A percentile compares a stretch with the other conserved stretches of the same genome.
phyloP scores from a whole-genome alignment of 1,284 basidiomycete genomes.

The Taiwanofungus camphoratus region DNA sequence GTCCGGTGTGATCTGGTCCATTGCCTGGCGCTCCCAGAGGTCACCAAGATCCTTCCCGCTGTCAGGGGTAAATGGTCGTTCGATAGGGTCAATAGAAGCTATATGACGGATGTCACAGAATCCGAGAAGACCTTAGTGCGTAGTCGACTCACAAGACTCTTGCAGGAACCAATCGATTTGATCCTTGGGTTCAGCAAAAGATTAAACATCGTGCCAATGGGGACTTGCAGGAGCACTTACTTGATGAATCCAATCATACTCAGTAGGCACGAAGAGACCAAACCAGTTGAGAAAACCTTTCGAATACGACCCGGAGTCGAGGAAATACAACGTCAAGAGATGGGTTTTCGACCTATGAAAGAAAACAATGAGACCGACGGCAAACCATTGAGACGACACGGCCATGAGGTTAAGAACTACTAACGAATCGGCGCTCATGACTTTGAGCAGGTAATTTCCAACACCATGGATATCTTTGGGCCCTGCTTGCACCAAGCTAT shows the following conservation, averaged over 20 bases:
- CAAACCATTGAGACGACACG: neutral
- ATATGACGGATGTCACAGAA: neutral
- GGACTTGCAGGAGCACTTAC: slow-evolving; percentile 26
- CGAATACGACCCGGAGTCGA: slow-evolving; percentile 83
- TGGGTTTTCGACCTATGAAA: slow-evolving; percentile 71
- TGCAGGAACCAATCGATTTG: slow-evolving; percentile 88
- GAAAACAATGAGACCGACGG: neutral
- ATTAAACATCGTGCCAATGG: neutral
- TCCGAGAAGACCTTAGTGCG: neutral
- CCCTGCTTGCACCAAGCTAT: slow-evolving; percentile 75
- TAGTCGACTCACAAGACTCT: slow-evolving; percentile 49
- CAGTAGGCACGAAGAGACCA: slow-evolving; percentile 55
- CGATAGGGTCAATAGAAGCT: slow-evolving; percentile 54
- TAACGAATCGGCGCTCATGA: slow-evolving; percentile 71
- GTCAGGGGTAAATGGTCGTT: slow-evolving; percentile 78
- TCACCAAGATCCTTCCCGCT: slow-evolving; percentile 60
- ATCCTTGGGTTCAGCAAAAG: slow-evolving; percentile 20
- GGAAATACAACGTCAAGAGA: slow-evolving; percentile 85
- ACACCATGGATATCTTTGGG: slow-evolving; percentile 81
- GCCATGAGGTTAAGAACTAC: slow-evolving; percentile 20
- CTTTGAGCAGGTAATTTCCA: slow-evolving; percentile 81
- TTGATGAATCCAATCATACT: slow-evolving; percentile 79
- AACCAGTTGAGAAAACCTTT: slow-evolving; percentile 52
- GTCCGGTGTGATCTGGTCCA: slow-evolving; percentile 49
- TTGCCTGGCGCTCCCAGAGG: slow-evolving; percentile 49